A percentile compares a stretch with the other conserved stretches of the same genome.
Conservation (phyloP, 495 filamentous ascomycete genomes). For the Aspergillus avenaceus region DNA sequence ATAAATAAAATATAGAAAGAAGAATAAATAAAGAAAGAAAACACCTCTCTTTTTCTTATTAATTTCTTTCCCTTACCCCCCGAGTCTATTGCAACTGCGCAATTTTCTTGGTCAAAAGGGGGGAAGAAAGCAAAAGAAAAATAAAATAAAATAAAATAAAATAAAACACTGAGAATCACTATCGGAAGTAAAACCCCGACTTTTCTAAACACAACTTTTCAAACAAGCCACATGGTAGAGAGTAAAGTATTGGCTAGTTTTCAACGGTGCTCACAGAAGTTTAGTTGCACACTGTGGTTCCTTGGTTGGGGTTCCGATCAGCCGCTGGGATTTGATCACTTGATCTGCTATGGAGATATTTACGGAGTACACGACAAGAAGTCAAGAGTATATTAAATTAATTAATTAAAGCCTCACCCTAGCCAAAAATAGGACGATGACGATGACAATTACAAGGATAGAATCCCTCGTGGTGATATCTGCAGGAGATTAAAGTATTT, state of each 20-base stretch:
- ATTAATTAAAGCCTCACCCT: background rate
- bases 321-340: background rate
- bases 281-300: background rate
- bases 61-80: background rate
- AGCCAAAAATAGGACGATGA: background rate
- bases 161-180: no score
- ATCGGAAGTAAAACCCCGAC: background rate
- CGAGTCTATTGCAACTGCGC: no score
- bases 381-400: background rate
- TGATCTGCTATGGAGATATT: background rate
- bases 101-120: no score
- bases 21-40: no score
- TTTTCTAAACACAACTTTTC: background rate
- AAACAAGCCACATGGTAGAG: background rate
- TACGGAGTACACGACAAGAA: background rate
- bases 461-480: background rate
- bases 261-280: background rate
- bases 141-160: no score
- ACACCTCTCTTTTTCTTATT: background rate
- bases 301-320: background rate
- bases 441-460: background rate
- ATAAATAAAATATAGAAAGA: no score
- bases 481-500: background rate
- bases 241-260: background rate
- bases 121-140: no score